phyloP scores from a whole-genome alignment of 495 filamentous ascomycete genomes.

The Talaromyces nanjingensis region DNA sequence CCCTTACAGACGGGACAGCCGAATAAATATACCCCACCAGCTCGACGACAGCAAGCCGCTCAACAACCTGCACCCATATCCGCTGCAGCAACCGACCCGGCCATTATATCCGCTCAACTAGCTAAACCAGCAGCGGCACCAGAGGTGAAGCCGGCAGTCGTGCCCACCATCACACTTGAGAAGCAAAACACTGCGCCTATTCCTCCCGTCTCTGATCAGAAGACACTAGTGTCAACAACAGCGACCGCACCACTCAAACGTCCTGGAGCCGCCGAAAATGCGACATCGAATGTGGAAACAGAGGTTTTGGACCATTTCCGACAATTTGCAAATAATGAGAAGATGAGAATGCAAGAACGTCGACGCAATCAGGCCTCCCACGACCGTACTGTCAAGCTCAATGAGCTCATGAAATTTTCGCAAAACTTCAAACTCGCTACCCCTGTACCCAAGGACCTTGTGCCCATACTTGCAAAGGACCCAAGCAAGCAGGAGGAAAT shows the following conservation, averaged over 20 bases:
- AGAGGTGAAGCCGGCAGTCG: conserved; percentile 17
- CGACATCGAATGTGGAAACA: conserved; percentile 67
- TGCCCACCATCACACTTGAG: conserved; percentile 27
- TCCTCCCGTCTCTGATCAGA: conserved; percentile 31
- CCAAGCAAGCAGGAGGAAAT: conserved; percentile 86
- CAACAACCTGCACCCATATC: conserved; percentile 33
- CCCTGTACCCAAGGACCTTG: conserved; percentile 83
- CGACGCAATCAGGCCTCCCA: conserved; percentile 59
- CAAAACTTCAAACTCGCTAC: conserved; percentile 88
- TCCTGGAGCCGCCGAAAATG: conserved; percentile 42
- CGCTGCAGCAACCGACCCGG: conserved; percentile 63
- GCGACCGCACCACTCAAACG: conserved; percentile 20
- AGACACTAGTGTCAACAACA: conserved; percentile 19
- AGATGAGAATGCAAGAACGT: conserved; percentile 61
- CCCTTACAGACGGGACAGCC: conserved; percentile 53
- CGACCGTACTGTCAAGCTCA: conserved; percentile 84
- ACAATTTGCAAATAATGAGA: conserved; percentile 71
- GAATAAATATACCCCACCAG: conserved; percentile 87
- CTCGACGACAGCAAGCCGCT: conserved; percentile 67
- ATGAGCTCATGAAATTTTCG: conserved; percentile 92
- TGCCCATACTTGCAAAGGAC: conserved; percentile 94
- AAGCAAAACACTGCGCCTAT: conserved; percentile 20
- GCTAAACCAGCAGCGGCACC: conserved; percentile 39
- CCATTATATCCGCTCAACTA: conserved; percentile 73
- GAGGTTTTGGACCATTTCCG: conserved; percentile 76